A percentile compares a stretch with the other conserved stretches of the same genome.
Conservation (phyloP, 1,284 basidiomycete genomes). For the Rhodotorula sp. region DNA sequence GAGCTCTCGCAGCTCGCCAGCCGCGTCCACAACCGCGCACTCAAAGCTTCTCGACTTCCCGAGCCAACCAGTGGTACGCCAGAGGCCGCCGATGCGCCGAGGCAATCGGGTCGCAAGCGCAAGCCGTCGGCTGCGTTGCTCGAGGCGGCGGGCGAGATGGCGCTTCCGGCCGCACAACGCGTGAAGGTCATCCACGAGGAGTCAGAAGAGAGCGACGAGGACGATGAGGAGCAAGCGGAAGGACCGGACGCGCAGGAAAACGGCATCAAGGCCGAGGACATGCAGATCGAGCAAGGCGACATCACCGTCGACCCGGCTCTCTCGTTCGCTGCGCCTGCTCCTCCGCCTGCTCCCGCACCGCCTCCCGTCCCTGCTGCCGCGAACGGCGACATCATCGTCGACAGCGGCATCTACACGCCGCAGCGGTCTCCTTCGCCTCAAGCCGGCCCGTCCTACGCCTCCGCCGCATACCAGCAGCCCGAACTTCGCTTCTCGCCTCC, state of each 20-base stretch:
- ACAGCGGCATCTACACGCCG: conserved; percentile 4
- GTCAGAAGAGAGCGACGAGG: background rate
- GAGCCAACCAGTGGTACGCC: conserved; percentile 17
- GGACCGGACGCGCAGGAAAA: background rate
- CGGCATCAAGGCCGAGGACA: background rate
- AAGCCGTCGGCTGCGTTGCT: conserved; percentile 33
- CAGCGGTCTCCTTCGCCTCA: background rate
- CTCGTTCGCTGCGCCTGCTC: background rate
- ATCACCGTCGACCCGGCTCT: conserved; percentile 2
- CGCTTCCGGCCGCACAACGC: conserved; percentile 6
- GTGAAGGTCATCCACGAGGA: background rate
- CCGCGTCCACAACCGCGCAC: conserved; percentile 30
- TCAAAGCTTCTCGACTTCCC: conserved; percentile 27
- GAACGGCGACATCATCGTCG: conserved; percentile 1
- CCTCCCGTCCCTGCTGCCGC: background rate
- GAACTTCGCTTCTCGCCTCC: conserved; percentile 6
- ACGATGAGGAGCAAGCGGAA: background rate
- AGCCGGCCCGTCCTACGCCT: background rate
- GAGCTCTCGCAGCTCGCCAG: conserved; percentile 34
- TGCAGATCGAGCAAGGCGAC: background rate
- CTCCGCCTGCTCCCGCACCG: background rate
- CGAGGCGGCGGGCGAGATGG: conserved; percentile 27
- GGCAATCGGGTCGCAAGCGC: conserved; percentile 31
- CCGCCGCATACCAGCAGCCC: background rate
- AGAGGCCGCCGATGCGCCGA: conserved; percentile 13